Percentiles rank a stretch among this genome's conserved stretches.
Conservation (phyloP, 129 eudicot species). For the Centrapalus pauciflorus region DNA sequence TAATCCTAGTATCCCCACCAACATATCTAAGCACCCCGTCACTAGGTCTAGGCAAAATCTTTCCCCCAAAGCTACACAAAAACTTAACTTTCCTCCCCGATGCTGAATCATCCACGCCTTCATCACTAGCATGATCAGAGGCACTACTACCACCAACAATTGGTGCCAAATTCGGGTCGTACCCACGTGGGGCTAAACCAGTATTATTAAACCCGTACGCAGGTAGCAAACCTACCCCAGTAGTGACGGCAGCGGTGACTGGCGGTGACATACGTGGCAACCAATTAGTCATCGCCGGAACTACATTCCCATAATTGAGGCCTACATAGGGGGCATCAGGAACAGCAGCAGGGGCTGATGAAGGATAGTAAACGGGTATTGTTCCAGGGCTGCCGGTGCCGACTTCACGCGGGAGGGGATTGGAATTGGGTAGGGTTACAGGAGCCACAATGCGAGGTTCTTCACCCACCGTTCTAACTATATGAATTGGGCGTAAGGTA, state of each 20-base stretch:
- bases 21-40: conserved; percentile 84
- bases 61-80: conserved; percentile 92
- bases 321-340: conserved; percentile 47
- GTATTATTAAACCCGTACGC: conserved; percentile 24
- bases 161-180: conserved; percentile 8
- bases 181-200: conserved; percentile 4
- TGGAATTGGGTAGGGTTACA: conserved; percentile 25
- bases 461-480: conserved; percentile 43
- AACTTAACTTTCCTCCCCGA: conserved; percentile 71
- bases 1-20: conserved; percentile 90
- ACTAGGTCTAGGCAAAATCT: conserved; percentile 79
- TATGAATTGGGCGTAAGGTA: conserved; percentile 64
- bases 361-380: conserved; percentile 49
- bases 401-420: conserved; percentile 38
- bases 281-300: conserved; percentile 47
- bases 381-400: conserved; percentile 38
- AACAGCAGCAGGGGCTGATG: conserved; percentile 27
- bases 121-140: conserved; percentile 69
- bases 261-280: conserved; percentile 39
- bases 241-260: conserved; percentile 17
- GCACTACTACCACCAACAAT: conserved; percentile 32
- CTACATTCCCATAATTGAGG: conserved; percentile 43
- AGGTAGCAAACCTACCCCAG: conserved; percentile 24
- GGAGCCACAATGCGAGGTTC: conserved; percentile 50
- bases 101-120: conserved; percentile 55